Evolutionary conservation across 1,284 basidiomycete genomes (phyloP).

Genomic region (Cutaneotrichosporon arboriforme): DNA sequence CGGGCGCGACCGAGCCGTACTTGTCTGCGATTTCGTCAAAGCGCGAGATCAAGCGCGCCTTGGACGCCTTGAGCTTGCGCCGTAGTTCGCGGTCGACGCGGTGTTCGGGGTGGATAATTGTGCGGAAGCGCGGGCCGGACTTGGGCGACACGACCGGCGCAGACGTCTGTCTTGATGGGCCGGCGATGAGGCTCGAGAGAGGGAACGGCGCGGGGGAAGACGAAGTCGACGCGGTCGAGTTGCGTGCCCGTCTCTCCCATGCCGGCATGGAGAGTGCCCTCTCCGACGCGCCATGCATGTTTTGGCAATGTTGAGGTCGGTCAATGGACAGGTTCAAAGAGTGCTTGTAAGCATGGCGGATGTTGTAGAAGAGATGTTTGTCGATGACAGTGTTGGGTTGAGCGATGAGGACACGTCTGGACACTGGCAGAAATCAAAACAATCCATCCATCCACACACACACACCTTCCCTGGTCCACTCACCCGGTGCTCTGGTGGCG

Average conservation of each 20-base stretch:
- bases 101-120: neutral
- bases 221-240: neutral
- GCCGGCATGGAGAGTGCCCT: neutral
- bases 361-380: neutral
- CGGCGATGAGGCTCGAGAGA: neutral
- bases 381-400: neutral
- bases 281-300: neutral
- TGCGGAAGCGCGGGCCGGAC: slow-evolving; percentile 2
- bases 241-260: neutral
- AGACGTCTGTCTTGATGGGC: neutral
- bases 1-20: slow-evolving; percentile 33
- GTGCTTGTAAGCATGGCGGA: neutral
- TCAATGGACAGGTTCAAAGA: neutral
- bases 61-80: neutral
- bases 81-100: neutral
- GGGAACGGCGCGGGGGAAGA: neutral
- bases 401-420: neutral
- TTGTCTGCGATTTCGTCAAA: slow-evolving; percentile 40
- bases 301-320: neutral
- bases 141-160: neutral
- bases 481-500: neutral
- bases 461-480: neutral
- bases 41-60: slow-evolving; percentile 3
- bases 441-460: neutral
- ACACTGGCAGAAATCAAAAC: neutral